Base-by-base conservation (phyloP, 306 rosid species). In the Mimosa pudica region DNA sequence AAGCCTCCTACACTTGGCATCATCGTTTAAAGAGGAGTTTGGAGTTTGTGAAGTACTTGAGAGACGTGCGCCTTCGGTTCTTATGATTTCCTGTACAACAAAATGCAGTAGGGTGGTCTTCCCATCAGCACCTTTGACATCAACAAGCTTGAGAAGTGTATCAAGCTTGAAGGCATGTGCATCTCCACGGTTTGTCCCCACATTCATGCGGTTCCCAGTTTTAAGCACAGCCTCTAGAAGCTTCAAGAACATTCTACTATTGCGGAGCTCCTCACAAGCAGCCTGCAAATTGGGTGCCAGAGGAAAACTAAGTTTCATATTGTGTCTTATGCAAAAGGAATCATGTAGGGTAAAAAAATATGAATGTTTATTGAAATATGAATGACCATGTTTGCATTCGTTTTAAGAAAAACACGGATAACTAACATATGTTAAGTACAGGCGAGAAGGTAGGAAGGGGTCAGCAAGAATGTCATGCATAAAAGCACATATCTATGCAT, bases 131-230 rank as follows among this genome's bases (percentile, higher is more conserved):
- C 93, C 98, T 86, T 92, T 95, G 70, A 92, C 91, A 51, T 92
- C 98, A 24, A 87, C 98, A 48, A 95, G 97, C 83, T 92, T 95
- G 73, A 92, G 92, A 75, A 95, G 97, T 44, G 98, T 95, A 79
- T 95, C 98, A 35, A 95, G 98, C 87, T 95, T 95, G 87, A 91
- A 95, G 81, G 98, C 98, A 46, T 87, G 94, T 32, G 98, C 98
- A 82, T 92, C 98, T 6, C 98, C 98, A 0, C 98, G 97, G 82
- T 92, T 91, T 32, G 98, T 92, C 70, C 98, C 98, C 33, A 95
- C 98, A 52, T 92, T 95, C 98, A 95, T 95, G 17, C 98, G 90
- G 86, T 92, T 95, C 68, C 98, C 98, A 2, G 98, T 95, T 89
- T 95, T 95, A 44, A 95, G 92, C 58, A 95, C 98, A 54, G 98